Evolutionary conservation across 345 rosid species (phyloP), one percentile per base, ranked within the genome.

Genomic region (Salix koriyanagi): DNA sequence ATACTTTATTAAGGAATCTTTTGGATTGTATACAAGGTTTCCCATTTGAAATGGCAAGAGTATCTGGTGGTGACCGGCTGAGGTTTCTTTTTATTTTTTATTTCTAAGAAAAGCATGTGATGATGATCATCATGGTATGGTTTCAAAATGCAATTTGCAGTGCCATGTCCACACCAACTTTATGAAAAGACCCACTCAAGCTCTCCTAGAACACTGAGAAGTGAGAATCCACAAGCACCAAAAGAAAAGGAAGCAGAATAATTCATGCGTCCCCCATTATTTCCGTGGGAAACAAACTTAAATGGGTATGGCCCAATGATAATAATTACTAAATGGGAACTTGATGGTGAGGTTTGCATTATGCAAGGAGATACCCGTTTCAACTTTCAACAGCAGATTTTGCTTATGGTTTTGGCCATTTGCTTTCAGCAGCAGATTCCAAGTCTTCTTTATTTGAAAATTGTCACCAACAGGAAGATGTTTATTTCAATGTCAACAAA

Each of bases 271-370:
- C 75, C 78, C 69, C 52, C 65, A 67, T 50, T 67, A 65, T 46
- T 77, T 82, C 50, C 30, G 65, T 39, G 74, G 81, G 88, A 80
- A 78, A 76, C 88, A 80, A 73, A 58, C 70, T 70, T 75, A 60
- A 73, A 75, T 80, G 86, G 86, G 72, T 41, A 36, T 84, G 88
- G 86, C 84, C 92, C 89, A 78, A 76, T 61, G 32, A 41, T 82
- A 74, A 83, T 80, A 25, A 82, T 74, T 72, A 68, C 62, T 5
- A 16, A 4, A 6, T 41, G 44, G 60, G 65, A 74, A 74, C 34
- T 19, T 77, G 60, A 78, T 61, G 73, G 79, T 82, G 77, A 71
- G 64, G 14, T 64, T 66, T 36, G 28, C 71, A 66, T 70, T 68
- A 39, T 34, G 70, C 69, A 46, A 62, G 67, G 62, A 77, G 50